phyloP scores from a whole-genome alignment of 2,329 filamentous ascomycete species.

The Apiospora aurea region DNA sequence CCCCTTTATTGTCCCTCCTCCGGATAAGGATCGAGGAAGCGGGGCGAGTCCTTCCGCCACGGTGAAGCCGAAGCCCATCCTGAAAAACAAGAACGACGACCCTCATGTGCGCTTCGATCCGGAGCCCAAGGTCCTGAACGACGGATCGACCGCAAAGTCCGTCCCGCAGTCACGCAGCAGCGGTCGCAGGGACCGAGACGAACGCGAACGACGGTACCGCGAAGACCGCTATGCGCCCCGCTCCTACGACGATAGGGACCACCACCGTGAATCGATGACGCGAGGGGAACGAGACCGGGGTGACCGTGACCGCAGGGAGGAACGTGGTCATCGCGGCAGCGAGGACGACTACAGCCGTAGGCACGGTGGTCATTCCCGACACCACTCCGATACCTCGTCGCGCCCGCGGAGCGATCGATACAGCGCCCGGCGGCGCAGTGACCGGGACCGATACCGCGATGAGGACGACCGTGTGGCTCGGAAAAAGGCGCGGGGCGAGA shows the following conservation, averaged over 20 bases:
- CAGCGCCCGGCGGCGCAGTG: conserved; percentile 48
- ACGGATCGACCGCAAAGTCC: conserved; percentile 51
- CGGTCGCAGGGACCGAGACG: conserved; percentile 27
- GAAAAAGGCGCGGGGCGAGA: conserved; percentile 59
- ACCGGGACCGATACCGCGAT: conserved; percentile 45
- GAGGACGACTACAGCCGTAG: conserved; percentile 32
- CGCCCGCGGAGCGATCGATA: conserved; percentile 36
- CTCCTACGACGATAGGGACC: conserved; percentile 31
- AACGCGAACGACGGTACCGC: conserved; percentile 31
- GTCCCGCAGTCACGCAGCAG: conserved; percentile 35
- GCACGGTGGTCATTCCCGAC: conserved; percentile 31
- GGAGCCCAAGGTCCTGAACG: conserved; percentile 43
- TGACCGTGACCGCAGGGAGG: conserved; percentile 27
- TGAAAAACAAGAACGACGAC: conserved; percentile 67
- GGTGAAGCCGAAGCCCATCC: conserved; percentile 61
- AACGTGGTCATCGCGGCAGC: conserved; percentile 40
- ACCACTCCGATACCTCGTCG: conserved; percentile 6
- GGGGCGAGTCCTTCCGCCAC: conserved; percentile 44
- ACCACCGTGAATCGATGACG: conserved; percentile 34
- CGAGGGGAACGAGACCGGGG: conserved; percentile 30
- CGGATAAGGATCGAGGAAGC: conserved; percentile 34
- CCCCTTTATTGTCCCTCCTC: conserved; percentile 50
- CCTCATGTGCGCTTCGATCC: conserved; percentile 60
- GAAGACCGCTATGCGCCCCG: conserved; percentile 37
- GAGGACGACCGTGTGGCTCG: conserved; percentile 47